Evolutionary conservation across 805 yeast species (phyloP), one percentile per base, ranked within the genome.

Genomic region (Lachancea sp.): DNA sequence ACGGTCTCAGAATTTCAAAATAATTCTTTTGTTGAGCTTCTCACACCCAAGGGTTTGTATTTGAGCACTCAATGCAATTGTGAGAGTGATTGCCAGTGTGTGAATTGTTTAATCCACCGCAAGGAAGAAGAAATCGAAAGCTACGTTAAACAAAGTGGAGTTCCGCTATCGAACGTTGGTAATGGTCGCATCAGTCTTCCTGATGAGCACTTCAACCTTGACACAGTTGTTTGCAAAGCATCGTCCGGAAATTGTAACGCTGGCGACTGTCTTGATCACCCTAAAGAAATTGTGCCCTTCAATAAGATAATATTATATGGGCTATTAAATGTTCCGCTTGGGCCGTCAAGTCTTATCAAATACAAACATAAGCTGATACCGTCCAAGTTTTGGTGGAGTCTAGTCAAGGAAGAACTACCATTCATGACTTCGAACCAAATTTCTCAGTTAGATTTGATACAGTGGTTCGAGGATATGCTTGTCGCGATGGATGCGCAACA

Each of bases 351-450:
- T 12, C 44, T 57, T 2, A 60, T 63, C 13, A 51, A 54, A 34
- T 61, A 45, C 47, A 57, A 54, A 40, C 52, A 56, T 30, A 60
- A 56, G 41, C 43, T 62, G 16, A 53, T 63, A 16, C 65, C 65
- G 20, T 60, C 65, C 4, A 55, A 51, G 38, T 62, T 51, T 46
- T 63, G 67, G 67, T 63, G 67, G 67, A 57, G 58, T 36, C 56
- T 58, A 29, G 29, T 63, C 20, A 55, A 52, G 18, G 42, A 50
- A n/a, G 58, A 58, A 36, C 32, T 61, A 7, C 65, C 65, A 9
- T 31, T 46, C 16, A 54, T 58, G 55, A 26, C 51, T 2, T 54
- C 49, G 6, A 37, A 44, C 5, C 53, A 55, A 38, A 47, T 57
- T 20, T 60, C 56, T 18, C 35, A 50, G 2, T 32, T 57, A 12